Base-by-base conservation (phyloP, 2,329 filamentous ascomycete species). In the Blastomyces silverae region DNA sequence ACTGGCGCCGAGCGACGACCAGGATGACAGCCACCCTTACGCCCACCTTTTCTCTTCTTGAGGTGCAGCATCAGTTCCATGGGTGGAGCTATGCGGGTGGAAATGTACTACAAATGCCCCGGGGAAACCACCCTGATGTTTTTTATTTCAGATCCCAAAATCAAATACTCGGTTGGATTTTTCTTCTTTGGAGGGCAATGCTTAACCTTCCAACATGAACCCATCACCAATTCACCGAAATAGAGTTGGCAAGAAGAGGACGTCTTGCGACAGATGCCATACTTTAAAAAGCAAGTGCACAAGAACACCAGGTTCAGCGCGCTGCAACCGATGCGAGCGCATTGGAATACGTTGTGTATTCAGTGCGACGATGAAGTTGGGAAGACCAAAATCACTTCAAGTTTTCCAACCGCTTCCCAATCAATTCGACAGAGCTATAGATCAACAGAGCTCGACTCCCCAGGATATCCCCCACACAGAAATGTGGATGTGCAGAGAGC, bases 171-270 rank as follows among this genome's bases (percentile, higher is more conserved):
- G 3, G 50, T 53, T 53, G 50, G 50, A 25, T 25, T 53, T 53
- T 15, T 4, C 25, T 53, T 4, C 25, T 31, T 31, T n/a, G 17
- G 44, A 25, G 25, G 22, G 13, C 50, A 11, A 25, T 25, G 11
- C 22, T 25, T 31, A 31, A 10, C 50, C 20, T 25, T 13, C 25
- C 50, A 31, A 58, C 34, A 39, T 34, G 34, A 34, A 39, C 28
- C 31, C 31, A 11, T 37, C 34, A 37, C 55, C 55, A 58, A 58
- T 39, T n/a, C 55, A 39, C 17, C 28, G 55, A 58, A 58, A 58
- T 58, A 58, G 34, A 39, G 55, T 39, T 39, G 55, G 55, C 31
- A 58, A 58, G 55, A 58, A 39, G n/a, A 58, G 55, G n/a, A 58
- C 31, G 15, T 58, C 55, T 22, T 39, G 55, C 20, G 55, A 58